Conservation (phyloP, 2,329 filamentous ascomycete genomes). For the Claviceps purpurea region DNA sequence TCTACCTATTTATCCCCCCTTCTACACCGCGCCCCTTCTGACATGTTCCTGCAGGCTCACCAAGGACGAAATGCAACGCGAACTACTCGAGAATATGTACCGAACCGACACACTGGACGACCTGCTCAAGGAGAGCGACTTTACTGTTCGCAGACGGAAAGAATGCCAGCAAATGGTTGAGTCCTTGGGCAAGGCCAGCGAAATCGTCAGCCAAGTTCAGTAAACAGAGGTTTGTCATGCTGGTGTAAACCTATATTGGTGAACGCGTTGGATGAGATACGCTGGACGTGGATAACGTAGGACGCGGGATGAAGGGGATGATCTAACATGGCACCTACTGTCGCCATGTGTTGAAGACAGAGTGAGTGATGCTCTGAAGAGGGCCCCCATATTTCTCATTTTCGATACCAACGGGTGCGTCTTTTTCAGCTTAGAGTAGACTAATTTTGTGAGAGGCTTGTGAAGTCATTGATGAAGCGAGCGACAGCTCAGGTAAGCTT, state of each 20-base stretch:
- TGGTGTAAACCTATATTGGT: background rate
- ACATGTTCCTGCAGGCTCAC: conserved; percentile 49
- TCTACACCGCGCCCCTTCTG: background rate
- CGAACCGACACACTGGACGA: conserved; percentile 81
- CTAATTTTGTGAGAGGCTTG: conserved; percentile 14
- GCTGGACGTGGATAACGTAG: background rate
- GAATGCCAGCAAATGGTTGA: conserved; percentile 99
- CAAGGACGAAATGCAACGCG: conserved; percentile 97
- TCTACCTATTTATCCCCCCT: background rate
- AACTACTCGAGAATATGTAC: conserved; percentile 97
- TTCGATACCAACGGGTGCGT: conserved; percentile 23
- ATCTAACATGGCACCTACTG: background rate
- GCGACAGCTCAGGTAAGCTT: background rate
- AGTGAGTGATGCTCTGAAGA: background rate
- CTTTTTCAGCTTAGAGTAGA: conserved; percentile 22
- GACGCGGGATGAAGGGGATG: background rate
- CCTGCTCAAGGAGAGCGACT: conserved; percentile 93
- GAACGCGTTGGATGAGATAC: background rate
- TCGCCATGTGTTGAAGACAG: background rate
- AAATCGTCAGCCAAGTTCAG: conserved; percentile 81
- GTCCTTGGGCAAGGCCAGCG: conserved; percentile 73
- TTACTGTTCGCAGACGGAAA: conserved; percentile 86
- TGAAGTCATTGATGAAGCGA: background rate
- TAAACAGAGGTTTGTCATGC: conserved; percentile 17
- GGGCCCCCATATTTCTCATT: conserved; percentile 12